Conservation (phyloP, 805 yeast species). For the Teunomyces tritomae region DNA sequence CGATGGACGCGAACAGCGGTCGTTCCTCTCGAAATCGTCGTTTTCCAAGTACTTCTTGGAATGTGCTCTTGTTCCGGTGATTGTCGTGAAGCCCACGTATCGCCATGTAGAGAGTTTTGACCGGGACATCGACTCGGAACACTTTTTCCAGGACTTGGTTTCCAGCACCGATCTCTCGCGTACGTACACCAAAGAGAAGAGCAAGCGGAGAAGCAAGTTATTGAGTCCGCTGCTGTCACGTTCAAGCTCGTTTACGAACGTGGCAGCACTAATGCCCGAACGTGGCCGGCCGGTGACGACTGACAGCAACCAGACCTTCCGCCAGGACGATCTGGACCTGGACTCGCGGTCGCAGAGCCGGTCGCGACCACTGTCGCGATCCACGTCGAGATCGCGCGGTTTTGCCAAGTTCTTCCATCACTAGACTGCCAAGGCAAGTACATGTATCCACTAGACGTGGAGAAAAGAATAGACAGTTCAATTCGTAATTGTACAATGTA, state of each 20-base stretch:
- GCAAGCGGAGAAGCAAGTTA: conserved; percentile 12
- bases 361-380: conserved; percentile 16
- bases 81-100: conserved; percentile 41
- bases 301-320: background rate
- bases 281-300: conserved; percentile 7
- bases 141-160: conserved; percentile 38
- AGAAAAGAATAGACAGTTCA: background rate
- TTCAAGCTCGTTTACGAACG: conserved; percentile 16
- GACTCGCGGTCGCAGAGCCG: background rate
- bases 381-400: conserved; percentile 11
- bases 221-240: conserved; percentile 19
- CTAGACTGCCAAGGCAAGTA: background rate
- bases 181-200: conserved; percentile 13
- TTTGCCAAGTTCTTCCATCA: conserved; percentile 17
- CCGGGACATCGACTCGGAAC: conserved; percentile 29
- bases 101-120: conserved; percentile 28
- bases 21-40: conserved; percentile 33
- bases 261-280: conserved; percentile 11
- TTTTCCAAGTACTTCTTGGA: conserved; percentile 40
- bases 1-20: conserved; percentile 14
- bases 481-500: no score
- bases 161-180: background rate
- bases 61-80: conserved; percentile 45
- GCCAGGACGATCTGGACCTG: conserved; percentile 1
- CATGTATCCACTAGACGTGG: background rate